Conservation (phyloP, 129 eudicot genomes). For the Escallonia herrerae region DNA sequence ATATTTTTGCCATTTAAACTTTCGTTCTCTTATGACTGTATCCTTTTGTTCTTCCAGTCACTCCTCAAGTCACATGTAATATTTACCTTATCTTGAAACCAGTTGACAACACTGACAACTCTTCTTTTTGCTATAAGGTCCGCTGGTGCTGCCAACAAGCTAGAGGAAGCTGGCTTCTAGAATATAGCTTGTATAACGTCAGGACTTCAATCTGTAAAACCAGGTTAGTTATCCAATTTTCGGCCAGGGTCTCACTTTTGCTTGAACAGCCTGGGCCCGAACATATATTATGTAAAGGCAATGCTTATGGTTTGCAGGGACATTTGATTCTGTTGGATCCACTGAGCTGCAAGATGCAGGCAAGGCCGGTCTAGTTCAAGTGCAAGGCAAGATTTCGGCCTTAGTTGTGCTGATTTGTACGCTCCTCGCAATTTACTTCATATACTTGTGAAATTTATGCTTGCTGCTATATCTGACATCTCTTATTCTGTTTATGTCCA, state of each 20-base stretch:
- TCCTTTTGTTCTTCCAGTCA: too few species aligned
- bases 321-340: conserved; percentile 77
- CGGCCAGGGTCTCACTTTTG: too few species aligned
- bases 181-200: conserved; percentile 84
- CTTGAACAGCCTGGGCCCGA: too few species aligned
- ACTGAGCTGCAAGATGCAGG: conserved; percentile 87
- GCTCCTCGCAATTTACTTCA: conserved; percentile 12
- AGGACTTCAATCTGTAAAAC: conserved; percentile 87
- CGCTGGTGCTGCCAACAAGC: conserved; percentile 73
- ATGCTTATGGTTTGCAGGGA: conserved; percentile 34
- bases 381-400: conserved; percentile 90
- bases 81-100: too few species aligned
- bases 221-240: conserved; percentile 39
- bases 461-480: neutral
- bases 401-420: conserved; percentile 81
- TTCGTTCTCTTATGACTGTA: too few species aligned
- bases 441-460: neutral
- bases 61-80: too few species aligned
- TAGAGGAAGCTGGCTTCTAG: conserved; percentile 75
- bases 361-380: conserved; percentile 77
- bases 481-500: conserved; percentile 16
- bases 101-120: too few species aligned
- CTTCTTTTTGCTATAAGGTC: conserved; percentile 54
- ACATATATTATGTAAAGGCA: too few species aligned
- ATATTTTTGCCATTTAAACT: too few species aligned